Evolutionary conservation across 2,329 filamentous ascomycete genomes (phyloP), one percentile per base, ranked within the genome.

Genomic region (Penicillium sp.): DNA sequence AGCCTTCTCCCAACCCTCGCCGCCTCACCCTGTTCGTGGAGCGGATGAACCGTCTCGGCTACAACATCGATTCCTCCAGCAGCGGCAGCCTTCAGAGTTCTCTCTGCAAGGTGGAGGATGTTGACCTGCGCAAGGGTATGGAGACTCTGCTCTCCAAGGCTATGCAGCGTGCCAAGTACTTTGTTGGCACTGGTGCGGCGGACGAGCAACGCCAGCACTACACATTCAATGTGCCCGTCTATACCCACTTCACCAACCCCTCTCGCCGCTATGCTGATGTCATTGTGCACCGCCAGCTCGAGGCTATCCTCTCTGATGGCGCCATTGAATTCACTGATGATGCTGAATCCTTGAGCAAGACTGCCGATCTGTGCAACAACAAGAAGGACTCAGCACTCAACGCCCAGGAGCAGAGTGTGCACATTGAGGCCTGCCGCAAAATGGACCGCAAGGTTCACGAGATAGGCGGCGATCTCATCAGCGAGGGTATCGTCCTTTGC

Each of bases 321-420:
- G 85, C 88, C 63, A 84, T 91, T 50, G 92, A 97, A 71, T 97
- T 95, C 76, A 88, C 82, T 4, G 95, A 99, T 67, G 95, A 99
- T 63, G 77, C 95, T 61, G 95, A 99, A 73, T 88, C 83, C 58
- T 82, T 99, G 43, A 88, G 88, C 70, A 99, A 98, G 86, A 96
- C 90, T 53, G 90, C 93, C 8, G 95, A 99, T 78, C 87, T 91
- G 68, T 96, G 92, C 84, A 99, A 99, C 82, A 96, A 91, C 73
- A 99, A 98, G 88, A 99, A 98, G 78, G 95, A 99, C 75, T 98
- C 93, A 12, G 92, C 95, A 1, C 94, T 96, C 79, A 95, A 92
- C 71, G 95, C 95, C 14, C 95, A 99, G 76, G 95, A 99, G 77
- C 95, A 99, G 81, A 98, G 95, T 76, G 92, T 99, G 52, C 95